Conservation (phyloP, 2,329 filamentous ascomycete species). For the Aspergillus tanneri region DNA sequence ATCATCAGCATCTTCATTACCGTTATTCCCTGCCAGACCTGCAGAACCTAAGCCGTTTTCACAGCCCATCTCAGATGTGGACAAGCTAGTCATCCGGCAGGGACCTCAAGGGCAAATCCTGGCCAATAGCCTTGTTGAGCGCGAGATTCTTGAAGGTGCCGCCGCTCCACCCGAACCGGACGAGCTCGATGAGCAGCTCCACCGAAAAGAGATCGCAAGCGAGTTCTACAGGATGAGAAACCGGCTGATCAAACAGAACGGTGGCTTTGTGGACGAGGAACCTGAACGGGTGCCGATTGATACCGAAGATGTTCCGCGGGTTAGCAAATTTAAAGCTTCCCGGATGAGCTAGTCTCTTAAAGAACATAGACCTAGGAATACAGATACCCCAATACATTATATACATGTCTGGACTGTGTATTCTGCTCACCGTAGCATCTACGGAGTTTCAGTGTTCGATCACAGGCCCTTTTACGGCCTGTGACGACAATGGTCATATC, state of each 20-base stretch:
- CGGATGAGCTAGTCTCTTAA: constrained; percentile 35
- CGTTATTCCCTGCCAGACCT: constrained; percentile 41
- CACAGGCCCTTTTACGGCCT: not conserved
- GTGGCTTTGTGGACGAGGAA: constrained; percentile 76
- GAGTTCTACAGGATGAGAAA: constrained; percentile 84
- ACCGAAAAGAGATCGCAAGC: constrained; percentile 73
- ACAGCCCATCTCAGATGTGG: constrained; percentile 33
- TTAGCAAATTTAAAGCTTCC: constrained; percentile 51
- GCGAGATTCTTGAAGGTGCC: constrained; percentile 37
- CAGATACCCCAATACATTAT: constrained; percentile 18
- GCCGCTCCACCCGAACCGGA: constrained; percentile 52
- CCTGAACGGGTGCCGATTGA: constrained; percentile 66
- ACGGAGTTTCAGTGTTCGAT: constrained; percentile 6
- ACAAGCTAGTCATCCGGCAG: constrained; percentile 31
- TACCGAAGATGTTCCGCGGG: constrained; percentile 52
- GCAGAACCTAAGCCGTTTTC: constrained; percentile 40
- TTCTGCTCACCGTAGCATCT: not conserved
- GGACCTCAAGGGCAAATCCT: constrained; percentile 54
- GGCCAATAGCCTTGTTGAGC: constrained; percentile 59
- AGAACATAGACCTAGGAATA: constrained; percentile 6
- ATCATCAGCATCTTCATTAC: constrained; percentile 26
- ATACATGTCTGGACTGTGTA: not conserved
- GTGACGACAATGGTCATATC: constrained; percentile 16
- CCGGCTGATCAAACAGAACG: constrained; percentile 76
- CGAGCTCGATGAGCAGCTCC: constrained; percentile 69